These are phyloP conservation scores for Fusarium pseudocircinatum DNA, from an alignment of 2,329 filamentous ascomycete genomes.

Conservation along the genomic window DNA sequence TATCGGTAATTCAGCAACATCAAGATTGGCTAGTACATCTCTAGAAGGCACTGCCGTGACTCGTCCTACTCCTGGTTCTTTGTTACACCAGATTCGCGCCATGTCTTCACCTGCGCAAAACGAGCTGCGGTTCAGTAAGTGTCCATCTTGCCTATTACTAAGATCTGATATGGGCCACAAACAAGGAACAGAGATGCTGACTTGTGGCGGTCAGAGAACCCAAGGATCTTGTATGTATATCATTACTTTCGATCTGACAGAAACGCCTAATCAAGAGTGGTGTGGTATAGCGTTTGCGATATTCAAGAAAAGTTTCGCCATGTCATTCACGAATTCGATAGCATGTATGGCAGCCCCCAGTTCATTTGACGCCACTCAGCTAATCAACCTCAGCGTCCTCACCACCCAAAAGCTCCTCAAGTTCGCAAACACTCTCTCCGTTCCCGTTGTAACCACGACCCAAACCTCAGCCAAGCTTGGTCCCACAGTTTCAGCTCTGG, in stretches of 20 bases:
- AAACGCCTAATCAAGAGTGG: neutral
- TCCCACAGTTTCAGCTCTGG: slow-evolving; percentile 78
- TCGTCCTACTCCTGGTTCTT: neutral
- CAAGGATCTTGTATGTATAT: slow-evolving; percentile 59
- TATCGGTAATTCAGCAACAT: neutral
- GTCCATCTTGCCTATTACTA: neutral
- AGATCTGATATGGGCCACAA: neutral
- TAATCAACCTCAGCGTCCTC: slow-evolving; percentile 60
- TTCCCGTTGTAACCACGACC: slow-evolving; percentile 87
- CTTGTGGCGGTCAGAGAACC: slow-evolving; percentile 52
- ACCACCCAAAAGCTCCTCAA: slow-evolving; percentile 75
- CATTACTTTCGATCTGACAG: neutral
- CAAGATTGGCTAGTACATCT: neutral
- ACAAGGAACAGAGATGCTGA: slow-evolving; percentile 13
- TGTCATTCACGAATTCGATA: slow-evolving; percentile 85
- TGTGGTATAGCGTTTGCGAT: slow-evolving; percentile 79
- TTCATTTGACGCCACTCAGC: neutral
- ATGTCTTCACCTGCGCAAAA: slow-evolving; percentile 26
- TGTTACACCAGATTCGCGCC: slow-evolving; percentile 11
- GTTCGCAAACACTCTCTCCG: slow-evolving; percentile 70
- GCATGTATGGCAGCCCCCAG: slow-evolving; percentile 66
- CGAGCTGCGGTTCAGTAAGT: slow-evolving; percentile 49
- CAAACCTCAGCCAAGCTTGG: slow-evolving; percentile 84
- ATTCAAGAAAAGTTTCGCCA: slow-evolving; percentile 91
- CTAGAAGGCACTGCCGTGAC: neutral